phyloP scores from a whole-genome alignment of 352 stramenopile species.

The Globisporangium lucens region DNA sequence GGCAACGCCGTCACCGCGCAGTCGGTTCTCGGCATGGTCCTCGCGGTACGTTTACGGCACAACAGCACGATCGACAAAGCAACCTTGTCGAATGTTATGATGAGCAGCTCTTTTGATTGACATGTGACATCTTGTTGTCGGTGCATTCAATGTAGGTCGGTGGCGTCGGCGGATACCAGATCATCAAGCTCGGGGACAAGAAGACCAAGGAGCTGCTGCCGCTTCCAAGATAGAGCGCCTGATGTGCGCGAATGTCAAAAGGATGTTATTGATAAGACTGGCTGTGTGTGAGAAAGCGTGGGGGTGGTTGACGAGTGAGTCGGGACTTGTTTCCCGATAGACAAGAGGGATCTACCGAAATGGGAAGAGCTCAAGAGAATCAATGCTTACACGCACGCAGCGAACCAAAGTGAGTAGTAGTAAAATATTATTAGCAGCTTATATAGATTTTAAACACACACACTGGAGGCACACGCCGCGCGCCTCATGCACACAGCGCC shows the following conservation, averaged over 20 bases:
- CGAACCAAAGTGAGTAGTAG: conserved; percentile 4
- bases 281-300: not conserved
- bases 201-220: conserved; percentile 13
- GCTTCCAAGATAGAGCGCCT: not conserved
- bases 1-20: conserved; percentile 71
- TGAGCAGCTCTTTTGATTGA: not conserved
- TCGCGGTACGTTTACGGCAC: conserved; percentile 37
- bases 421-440: conserved; percentile 25
- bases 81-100: not conserved
- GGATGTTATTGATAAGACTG: not conserved
- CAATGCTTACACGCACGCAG: not conserved
- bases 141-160: conserved; percentile 31
- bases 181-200: conserved; percentile 74
- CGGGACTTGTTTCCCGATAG: not conserved
- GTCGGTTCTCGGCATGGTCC: conserved; percentile 67
- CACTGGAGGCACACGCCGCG: not conserved
- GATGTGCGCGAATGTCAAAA: not conserved
- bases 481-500: not conserved
- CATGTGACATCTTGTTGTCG: conserved; percentile 9
- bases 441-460: conserved; percentile 19
- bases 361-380: not conserved
- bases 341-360: conserved; percentile 2
- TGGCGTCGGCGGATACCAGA: conserved; percentile 74
- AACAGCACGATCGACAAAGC: not conserved
- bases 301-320: not conserved